Base-by-base conservation (phyloP, 768 basidiomycete species). In the Boletus edulis region DNA sequence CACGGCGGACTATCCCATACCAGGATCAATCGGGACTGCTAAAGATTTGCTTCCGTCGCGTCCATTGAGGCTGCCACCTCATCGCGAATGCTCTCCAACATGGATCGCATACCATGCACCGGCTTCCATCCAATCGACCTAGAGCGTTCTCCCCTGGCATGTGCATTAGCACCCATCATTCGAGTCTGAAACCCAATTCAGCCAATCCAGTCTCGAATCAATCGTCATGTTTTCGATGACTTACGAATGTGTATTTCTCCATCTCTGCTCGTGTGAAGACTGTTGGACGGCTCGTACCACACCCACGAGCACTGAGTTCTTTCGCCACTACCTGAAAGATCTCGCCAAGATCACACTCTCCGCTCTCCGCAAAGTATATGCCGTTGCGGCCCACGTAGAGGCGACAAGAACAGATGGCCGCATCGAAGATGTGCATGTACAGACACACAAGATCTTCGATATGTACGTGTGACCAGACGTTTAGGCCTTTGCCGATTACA, bases 391-490 rank as follows among this genome's bases (percentile, higher is more conserved):
- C 57, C 41, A 51, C 44, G 17, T 62, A 64, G 44, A 67, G 53
- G 38, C 51, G 55, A 42, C 41, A 48, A 47, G 35, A 50, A 1
- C 68, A 61, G 18, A 59, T 49, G 3, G 64, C 62, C 2, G 73
- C 67, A 50, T 81, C 73, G 51, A 78, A 78, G 1, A 83, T 59
- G 0, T 67, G 54, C 54, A 74, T 65, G 60, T 78, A 85, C 14
- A 85, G 68, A 37, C 37, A 76, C 63, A 6, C 72, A 69, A 46
- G 69, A 35, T 86, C 83, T 42, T 78, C 68, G 49, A 85, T 75
- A 54, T 84, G 76, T 18, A 86, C 79, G 56, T 82, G 83, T 0
- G 79, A 76, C 85, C 84, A 88, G 7, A 82, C 42, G 50, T 86
- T 84, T 61, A 75, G 69, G 1, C 87, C 86, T 40, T 75, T 61